Evolutionary conservation across 202 grass and related monocot genomes (phyloP).

Genomic region (Schoenoplectus triqueter): DNA sequence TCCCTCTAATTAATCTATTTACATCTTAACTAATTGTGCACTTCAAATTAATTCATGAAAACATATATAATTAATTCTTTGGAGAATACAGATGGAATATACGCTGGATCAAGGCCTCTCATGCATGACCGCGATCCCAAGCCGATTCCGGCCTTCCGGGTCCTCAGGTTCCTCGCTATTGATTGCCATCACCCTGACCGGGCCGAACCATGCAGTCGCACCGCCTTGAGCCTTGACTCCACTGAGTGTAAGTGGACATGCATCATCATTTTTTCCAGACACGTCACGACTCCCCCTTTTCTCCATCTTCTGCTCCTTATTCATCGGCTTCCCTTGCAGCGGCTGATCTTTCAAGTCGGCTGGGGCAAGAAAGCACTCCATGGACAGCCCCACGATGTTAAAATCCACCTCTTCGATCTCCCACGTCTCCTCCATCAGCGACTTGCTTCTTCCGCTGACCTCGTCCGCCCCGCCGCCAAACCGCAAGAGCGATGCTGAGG

Average conservation of each 20-base stretch:
- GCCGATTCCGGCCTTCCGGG: neutral
- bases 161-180: neutral
- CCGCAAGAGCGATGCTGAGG: slow-evolving; percentile 32
- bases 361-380: slow-evolving; percentile 48
- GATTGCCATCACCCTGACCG: slow-evolving; percentile 74
- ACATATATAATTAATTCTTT: neutral
- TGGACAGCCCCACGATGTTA: slow-evolving; percentile 48
- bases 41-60: neutral
- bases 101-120: neutral
- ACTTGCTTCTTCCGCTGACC: slow-evolving; percentile 19
- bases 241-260: neutral
- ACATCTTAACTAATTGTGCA: neutral
- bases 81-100: neutral
- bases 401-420: slow-evolving; percentile 51
- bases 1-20: neutral
- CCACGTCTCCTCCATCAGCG: slow-evolving; percentile 52
- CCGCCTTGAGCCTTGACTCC: slow-evolving; percentile 28
- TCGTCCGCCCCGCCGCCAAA: neutral
- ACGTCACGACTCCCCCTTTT: neutral
- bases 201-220: slow-evolving; percentile 53
- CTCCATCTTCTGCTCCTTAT: slow-evolving; percentile 24
- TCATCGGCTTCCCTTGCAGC: neutral
- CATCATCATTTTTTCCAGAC: neutral
- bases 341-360: slow-evolving; percentile 13
- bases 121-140: neutral